Evolutionary conservation across 148 eudicot species (phyloP), one percentile per base, ranked within the genome.

Genomic region (Rhododendron molle): DNA sequence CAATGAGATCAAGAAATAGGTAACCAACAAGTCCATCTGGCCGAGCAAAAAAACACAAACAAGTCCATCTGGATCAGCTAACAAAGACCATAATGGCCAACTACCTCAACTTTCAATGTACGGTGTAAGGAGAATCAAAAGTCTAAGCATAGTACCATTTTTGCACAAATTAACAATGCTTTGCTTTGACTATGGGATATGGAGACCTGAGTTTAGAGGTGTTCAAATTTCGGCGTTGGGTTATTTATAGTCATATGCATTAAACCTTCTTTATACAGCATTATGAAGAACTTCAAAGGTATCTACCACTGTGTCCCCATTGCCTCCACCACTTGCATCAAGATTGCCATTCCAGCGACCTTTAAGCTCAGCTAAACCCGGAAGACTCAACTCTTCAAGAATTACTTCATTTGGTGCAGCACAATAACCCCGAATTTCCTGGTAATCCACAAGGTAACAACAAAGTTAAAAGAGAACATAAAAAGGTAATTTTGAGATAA

Each of bases 261-360:
- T 47, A 74, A 26, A 36, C 21, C 13, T 30, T 67, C 54, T 26
- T 26, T 13, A 28, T 20, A 83, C 56, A 28, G 18, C 3, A 18
- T 50, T 38, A 16, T 34, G 9, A 30, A 84, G 83, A 52, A 30
- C 72, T 81, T 81, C 14, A 88, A 26, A 83, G 15, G 56, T 77
- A 90, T 49, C 21, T 93, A 97, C 99, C 99, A 91, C 93, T 62
- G 99, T 97, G 86, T 97, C 99, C 83, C 98, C 99, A 90, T 97
- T 97, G 88, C 99, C 99, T 50, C 99, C 99, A 82, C 99, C 99
- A 88, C 99, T 97, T 86, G 99, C 99, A 91, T 97, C 99, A 85
- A 97, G 93, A 90, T 97, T 94, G 85, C 99, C 99, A 93, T 90
- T 93, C 99, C 99, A 97, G 77, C 91, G 93, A 85, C 99, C 99